Percentiles rank a stretch among this genome's conserved stretches.
Conservation (phyloP, 371 early-diverging fungal genomes). For the Mortierella sp. region DNA sequence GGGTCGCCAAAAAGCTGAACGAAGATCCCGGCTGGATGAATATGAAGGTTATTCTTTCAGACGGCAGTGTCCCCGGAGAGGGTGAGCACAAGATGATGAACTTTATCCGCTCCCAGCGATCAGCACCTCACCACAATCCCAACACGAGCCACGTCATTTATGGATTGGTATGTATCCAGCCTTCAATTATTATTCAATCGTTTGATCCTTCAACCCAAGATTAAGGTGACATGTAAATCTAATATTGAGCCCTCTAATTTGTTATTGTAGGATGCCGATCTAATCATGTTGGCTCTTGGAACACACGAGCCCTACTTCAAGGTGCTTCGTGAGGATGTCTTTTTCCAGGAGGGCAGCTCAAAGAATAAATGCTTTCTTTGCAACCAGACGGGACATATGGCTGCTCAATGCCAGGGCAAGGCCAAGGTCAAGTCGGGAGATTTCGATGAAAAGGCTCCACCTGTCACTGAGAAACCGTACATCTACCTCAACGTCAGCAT, state of each 20-base stretch:
- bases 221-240: not conserved
- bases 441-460: slow-evolving; percentile 68
- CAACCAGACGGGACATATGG: slow-evolving; percentile 87
- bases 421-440: slow-evolving; percentile 73
- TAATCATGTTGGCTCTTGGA: slow-evolving; percentile 99
- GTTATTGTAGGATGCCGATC: slow-evolving; percentile 94
- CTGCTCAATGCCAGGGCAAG: slow-evolving; percentile 83
- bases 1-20: slow-evolving; percentile 91
- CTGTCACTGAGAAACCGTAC: slow-evolving; percentile 80
- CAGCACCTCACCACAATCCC: slow-evolving; percentile 84
- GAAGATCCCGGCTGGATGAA: slow-evolving; percentile 93
- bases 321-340: slow-evolving; percentile 98
- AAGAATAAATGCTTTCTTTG: slow-evolving; percentile 85
- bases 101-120: slow-evolving; percentile 93
- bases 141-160: slow-evolving; percentile 97
- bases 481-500: slow-evolving; percentile 91
- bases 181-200: not conserved
- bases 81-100: slow-evolving; percentile 98
- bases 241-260: not conserved
- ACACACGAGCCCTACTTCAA: slow-evolving; percentile 98
- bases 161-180: slow-evolving; percentile 75
- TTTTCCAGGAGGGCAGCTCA: slow-evolving; percentile 72
- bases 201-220: not conserved
- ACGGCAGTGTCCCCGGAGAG: slow-evolving; percentile 98
- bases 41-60: slow-evolving; percentile 94